Percentiles rank a stretch among this genome's conserved stretches.
These are phyloP conservation scores for Lycium barbarum DNA, from an alignment of 257 asterid genomes.

Conservation along the genomic window DNA sequence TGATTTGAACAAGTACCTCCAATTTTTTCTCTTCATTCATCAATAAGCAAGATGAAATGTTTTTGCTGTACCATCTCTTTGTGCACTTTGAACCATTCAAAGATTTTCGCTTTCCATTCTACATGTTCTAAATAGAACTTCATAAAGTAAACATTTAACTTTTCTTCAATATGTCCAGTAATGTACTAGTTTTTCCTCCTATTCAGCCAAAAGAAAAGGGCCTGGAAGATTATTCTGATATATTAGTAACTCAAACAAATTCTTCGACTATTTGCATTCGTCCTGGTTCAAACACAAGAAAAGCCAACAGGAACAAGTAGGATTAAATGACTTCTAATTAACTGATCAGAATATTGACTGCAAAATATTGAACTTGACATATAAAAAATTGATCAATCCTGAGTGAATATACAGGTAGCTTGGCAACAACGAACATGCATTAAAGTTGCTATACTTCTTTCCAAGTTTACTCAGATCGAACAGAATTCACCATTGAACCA, in stretches of 20 bases:
- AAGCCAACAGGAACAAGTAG: conserved; percentile 7
- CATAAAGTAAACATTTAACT: background rate
- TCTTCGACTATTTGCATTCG: background rate
- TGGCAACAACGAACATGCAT: background rate
- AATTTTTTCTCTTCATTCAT: background rate
- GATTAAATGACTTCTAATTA: background rate
- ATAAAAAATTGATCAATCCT: background rate
- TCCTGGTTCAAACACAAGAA: background rate
- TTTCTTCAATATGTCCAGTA: background rate
- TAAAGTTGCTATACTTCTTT: background rate
- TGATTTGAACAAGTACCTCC: conserved; percentile 3
- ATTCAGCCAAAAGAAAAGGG: background rate
- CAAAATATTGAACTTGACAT: background rate
- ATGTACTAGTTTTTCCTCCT: background rate
- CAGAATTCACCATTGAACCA: background rate
- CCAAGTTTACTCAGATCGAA: background rate
- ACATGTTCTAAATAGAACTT: background rate
- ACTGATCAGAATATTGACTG: background rate
- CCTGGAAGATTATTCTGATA: background rate
- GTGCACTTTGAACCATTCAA: background rate
- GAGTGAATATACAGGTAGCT: conserved; percentile 2
- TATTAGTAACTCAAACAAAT: background rate
- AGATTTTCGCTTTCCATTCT: background rate
- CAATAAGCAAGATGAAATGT: background rate
- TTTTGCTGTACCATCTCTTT: background rate